Evolutionary conservation across 768 basidiomycete species (phyloP).

Genomic region (Suillus lakei): DNA sequence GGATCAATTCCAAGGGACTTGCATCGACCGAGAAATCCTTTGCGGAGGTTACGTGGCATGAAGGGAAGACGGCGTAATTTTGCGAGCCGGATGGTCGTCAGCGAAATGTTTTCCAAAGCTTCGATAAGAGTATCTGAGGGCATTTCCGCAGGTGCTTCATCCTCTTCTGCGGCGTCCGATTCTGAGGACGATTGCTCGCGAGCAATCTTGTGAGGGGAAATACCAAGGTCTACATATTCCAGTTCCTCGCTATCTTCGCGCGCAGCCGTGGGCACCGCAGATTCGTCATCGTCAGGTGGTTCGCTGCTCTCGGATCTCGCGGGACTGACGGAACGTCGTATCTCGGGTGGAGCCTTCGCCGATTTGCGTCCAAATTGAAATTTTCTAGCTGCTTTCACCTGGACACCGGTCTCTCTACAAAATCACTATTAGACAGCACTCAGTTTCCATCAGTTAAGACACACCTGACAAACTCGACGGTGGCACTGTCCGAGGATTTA

Average conservation of each 20-base stretch:
- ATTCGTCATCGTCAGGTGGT: not conserved
- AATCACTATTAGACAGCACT: not conserved
- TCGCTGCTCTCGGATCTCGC: not conserved
- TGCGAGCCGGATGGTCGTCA: conserved; percentile 42
- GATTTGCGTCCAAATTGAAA: conserved; percentile 22
- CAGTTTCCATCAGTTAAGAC: not conserved
- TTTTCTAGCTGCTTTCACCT: conserved; percentile 22
- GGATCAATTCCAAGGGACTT: conserved; percentile 39
- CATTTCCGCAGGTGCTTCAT: conserved; percentile 18
- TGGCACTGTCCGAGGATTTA: not conserved
- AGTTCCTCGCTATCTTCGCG: conserved; percentile 6
- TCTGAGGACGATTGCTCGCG: not conserved
- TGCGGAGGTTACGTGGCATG: conserved; percentile 53
- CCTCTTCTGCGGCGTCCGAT: conserved; percentile 12
- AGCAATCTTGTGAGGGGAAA: not conserved
- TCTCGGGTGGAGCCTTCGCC: not conserved
- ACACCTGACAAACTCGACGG: not conserved
- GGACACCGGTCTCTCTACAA: not conserved
- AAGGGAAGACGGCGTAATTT: conserved; percentile 55
- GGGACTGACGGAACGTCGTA: not conserved
- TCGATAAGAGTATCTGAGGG: conserved; percentile 42
- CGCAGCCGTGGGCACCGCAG: not conserved
- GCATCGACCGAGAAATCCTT: conserved; percentile 54
- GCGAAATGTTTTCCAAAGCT: conserved; percentile 38
- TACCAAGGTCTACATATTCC: not conserved